Conservation (phyloP, 2,329 filamentous ascomycete genomes). For the Xylaria sp. region DNA sequence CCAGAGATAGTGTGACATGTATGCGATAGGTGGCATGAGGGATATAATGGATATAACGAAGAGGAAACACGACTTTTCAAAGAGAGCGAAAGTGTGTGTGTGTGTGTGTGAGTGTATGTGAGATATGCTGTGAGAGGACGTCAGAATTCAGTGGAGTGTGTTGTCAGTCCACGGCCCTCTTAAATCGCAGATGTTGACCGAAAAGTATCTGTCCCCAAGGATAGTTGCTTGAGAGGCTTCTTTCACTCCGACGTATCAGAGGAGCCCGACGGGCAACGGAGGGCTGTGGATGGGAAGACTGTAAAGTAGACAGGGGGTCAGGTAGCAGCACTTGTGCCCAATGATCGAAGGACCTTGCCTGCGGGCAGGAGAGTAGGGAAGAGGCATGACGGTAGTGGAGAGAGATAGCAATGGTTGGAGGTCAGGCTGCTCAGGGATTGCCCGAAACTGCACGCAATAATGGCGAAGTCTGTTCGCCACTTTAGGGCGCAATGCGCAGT, state of each 20-base stretch:
- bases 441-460: constrained; percentile 30
- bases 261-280: constrained; percentile 21
- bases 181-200: constrained; percentile 29
- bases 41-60: constrained; percentile 21
- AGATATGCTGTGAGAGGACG: constrained; percentile 33
- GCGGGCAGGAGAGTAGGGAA: constrained; percentile 31
- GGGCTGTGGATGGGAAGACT: constrained; percentile 25
- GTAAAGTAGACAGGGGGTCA: constrained; percentile 32
- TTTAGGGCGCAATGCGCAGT: background rate
- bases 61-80: constrained; percentile 28
- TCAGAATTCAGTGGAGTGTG: constrained; percentile 29
- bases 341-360: constrained; percentile 34
- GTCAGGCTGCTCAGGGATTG: constrained; percentile 28
- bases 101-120: too few relatives aligned
- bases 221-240: constrained; percentile 23
- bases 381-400: constrained; percentile 35
- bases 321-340: constrained; percentile 40
- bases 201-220: constrained; percentile 31
- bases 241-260: constrained; percentile 22
- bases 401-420: constrained; percentile 27
- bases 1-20: constrained; percentile 34
- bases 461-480: constrained; percentile 19
- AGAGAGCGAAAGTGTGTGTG: constrained; percentile 16
- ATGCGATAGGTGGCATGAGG: constrained; percentile 32
- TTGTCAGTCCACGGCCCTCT: constrained; percentile 32